phyloP scores from a whole-genome alignment of 2,329 filamentous ascomycete species.

The Periconia sp. region DNA sequence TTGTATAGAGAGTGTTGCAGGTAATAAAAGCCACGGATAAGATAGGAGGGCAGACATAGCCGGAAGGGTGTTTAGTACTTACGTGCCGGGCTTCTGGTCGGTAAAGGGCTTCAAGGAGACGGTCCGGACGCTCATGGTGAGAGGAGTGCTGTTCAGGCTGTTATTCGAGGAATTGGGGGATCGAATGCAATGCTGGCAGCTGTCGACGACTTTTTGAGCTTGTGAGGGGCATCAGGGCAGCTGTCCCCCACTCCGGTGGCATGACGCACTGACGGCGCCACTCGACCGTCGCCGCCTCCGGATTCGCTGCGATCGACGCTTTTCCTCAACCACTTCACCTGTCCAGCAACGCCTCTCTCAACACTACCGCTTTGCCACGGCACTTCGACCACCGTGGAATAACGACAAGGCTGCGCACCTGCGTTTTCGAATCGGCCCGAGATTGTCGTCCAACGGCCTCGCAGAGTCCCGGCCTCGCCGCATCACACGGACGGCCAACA shows the following conservation, averaged over 20 bases:
- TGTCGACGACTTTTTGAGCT: constrained; percentile 35
- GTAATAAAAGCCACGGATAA: constrained; percentile 20
- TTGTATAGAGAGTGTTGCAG: constrained; percentile 16
- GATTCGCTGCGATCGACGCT: constrained; percentile 2
- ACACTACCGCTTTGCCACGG: constrained; percentile 4
- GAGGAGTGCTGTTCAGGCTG: constrained; percentile 25
- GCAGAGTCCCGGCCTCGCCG: constrained; percentile 10
- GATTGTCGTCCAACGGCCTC: constrained; percentile 6
- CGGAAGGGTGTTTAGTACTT: constrained; percentile 56
- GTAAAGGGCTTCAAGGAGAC: constrained; percentile 85
- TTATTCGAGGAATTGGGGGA: constrained; percentile 23
- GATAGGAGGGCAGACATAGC: constrained; percentile 19
- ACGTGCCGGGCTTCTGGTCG: constrained; percentile 99
- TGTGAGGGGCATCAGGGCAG: constrained; percentile 38
- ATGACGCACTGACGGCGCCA: constrained; percentile 28
- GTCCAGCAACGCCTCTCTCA: constrained; percentile 2
- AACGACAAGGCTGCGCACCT: constrained; percentile 2
- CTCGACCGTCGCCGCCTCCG: constrained; percentile 15
- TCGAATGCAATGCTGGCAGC: constrained; percentile 23
- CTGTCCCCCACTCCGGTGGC: constrained; percentile 4
- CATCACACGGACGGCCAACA: constrained; percentile 12
- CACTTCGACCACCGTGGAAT: background rate
- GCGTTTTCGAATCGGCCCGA: constrained; percentile 3
- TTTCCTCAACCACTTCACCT: constrained; percentile 6
- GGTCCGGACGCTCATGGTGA: constrained; percentile 71